Base-by-base conservation (phyloP, 2,329 filamentous ascomycete genomes). In the Gaeumannomyces tritici region DNA sequence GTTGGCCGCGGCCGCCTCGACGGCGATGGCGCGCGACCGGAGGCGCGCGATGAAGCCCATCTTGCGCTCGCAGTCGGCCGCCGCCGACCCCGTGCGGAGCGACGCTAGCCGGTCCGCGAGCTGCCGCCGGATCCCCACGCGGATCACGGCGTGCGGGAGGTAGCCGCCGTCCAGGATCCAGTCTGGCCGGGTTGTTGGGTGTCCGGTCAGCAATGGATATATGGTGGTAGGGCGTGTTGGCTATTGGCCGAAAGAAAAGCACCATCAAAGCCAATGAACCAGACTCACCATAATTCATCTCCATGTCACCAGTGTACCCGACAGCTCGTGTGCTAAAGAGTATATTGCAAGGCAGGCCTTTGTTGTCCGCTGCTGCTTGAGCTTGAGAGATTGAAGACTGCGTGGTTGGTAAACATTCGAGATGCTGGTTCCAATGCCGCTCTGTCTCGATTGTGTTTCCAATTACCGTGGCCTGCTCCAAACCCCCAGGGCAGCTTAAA, bases 101-200 rank as follows among this genome's bases (percentile, higher is more conserved):
- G 63, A 77, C 29, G 77, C 73, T 47, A 88, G 75, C 18, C 88
- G 84, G 64, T 85, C 77, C n/a, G 77, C 77, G 13, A 90, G 79
- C 73, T 89, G 86, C n/a, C 79, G 79, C 21, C 86, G 81, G 69
- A 90, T 89, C 21, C 87, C 87, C 24, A 84, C 69, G 24, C 87
- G 84, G 66, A 89, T 86, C 29, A 89, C 68, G 13, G 80, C 70
- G 64, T 85, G 80, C 3, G 87, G 87, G 33, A 90, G 78, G 69
- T 86, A 87, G 64, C 87, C 87, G 65, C 79, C 77, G 71, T 90
- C 87, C 51, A 89, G 79, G 63, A 89, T 73, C 73, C 77, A 80
- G 69, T 86, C 83, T 66, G 62, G 42, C 54, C 42, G 15, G 15
- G 26, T 55, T 27, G 18, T 47, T 31, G 11, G 29, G 7, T 31